These are phyloP conservation scores for Epithele typhae DNA, from an alignment of 768 basidiomycete genomes.

Conservation along the genomic window DNA sequence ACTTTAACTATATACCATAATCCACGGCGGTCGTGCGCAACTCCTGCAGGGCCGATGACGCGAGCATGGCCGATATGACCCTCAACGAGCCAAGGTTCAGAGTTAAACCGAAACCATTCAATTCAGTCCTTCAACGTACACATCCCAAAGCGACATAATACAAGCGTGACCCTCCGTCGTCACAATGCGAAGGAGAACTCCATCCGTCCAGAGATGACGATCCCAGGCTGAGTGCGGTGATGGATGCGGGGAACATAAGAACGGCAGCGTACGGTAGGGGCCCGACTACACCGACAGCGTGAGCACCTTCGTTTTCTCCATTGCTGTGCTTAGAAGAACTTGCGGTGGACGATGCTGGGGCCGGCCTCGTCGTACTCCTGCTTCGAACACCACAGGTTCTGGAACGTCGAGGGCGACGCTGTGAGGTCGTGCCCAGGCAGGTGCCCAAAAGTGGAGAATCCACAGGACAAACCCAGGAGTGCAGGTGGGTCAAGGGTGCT, in stretches of 20 bases:
- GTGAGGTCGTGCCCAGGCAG: too few species aligned
- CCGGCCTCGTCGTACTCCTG: slow-evolving; percentile 59
- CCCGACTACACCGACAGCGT: slow-evolving; percentile 24
- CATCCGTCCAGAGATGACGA: neutral
- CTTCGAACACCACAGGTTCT: slow-evolving; percentile 62
- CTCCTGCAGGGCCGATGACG: too few species aligned
- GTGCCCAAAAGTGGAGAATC: too few species aligned
- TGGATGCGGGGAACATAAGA: slow-evolving; percentile 11
- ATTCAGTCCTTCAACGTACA: slow-evolving; percentile 66
- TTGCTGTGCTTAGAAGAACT: slow-evolving; percentile 31
- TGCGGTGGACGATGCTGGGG: slow-evolving; percentile 48
- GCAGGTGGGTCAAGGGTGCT: too few species aligned
- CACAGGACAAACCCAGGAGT: too few species aligned
- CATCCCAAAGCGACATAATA: slow-evolving; percentile 11
- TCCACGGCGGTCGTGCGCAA: neutral
- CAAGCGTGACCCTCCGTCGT: slow-evolving; percentile 13
- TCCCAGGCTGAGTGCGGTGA: slow-evolving; percentile 16
- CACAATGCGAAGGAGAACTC: slow-evolving; percentile 4
- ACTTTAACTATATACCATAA: slow-evolving; percentile 11
- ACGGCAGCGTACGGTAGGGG: slow-evolving; percentile 25
- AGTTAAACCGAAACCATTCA: slow-evolving; percentile 78
- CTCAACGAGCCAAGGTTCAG: too few species aligned
- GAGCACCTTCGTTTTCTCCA: slow-evolving; percentile 16
- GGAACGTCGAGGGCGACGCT: slow-evolving; percentile 63
- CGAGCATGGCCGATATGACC: too few species aligned